Conservation (phyloP, 2,329 filamentous ascomycete species). For the Fusarium sp. region DNA sequence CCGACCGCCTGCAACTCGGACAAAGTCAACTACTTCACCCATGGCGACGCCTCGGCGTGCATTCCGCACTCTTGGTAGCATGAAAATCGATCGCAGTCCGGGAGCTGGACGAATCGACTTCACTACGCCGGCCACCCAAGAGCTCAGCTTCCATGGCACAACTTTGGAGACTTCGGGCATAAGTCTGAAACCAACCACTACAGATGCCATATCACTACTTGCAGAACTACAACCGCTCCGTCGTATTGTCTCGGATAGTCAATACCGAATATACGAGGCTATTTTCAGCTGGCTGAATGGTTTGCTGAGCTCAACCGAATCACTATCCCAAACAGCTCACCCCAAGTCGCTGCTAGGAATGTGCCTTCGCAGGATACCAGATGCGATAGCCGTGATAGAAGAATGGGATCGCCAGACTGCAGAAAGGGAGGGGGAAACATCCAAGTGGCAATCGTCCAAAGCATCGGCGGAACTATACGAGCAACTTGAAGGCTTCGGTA, state of each 20-base stretch:
- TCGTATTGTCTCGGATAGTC: constrained; percentile 37
- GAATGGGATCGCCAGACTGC: constrained; percentile 50
- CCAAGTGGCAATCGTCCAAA: constrained; percentile 47
- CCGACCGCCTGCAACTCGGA: constrained; percentile 11
- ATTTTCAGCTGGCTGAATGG: constrained; percentile 52
- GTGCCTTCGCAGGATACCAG: constrained; percentile 53
- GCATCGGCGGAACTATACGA: constrained; percentile 52
- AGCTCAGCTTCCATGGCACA: constrained; percentile 44
- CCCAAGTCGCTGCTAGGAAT: constrained; percentile 55
- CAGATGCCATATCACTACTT: constrained; percentile 28
- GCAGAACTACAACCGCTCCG: constrained; percentile 46
- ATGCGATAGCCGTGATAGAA: constrained; percentile 51
- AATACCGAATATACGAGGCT: constrained; percentile 52
- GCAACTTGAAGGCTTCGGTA: constrained; percentile 53
- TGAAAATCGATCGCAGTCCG: constrained; percentile 49
- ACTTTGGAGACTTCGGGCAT: constrained; percentile 12
- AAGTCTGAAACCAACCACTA: neutral
- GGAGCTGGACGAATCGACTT: constrained; percentile 47
- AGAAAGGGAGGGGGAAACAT: constrained; percentile 42
- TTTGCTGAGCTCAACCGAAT: constrained; percentile 49
- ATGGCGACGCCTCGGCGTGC: constrained; percentile 46
- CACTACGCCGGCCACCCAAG: constrained; percentile 49
- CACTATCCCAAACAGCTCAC: constrained; percentile 36
- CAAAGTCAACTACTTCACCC: constrained; percentile 5
- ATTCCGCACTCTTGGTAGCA: constrained; percentile 49